A percentile compares a stretch with the other conserved stretches of the same genome.
Conservation (phyloP, 768 basidiomycete genomes). For the Mycena indigotica region DNA sequence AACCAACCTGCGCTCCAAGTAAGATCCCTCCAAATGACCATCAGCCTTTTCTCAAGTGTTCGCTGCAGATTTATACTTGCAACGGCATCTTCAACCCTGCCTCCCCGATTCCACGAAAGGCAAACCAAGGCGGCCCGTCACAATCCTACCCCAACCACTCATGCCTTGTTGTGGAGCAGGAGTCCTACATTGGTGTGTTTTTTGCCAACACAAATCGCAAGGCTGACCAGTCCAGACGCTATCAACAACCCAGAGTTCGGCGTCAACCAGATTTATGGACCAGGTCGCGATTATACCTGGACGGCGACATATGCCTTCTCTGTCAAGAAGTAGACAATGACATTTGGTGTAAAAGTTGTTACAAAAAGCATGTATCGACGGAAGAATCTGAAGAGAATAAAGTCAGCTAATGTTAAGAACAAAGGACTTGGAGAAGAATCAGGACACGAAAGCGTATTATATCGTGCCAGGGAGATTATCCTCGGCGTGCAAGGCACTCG, state of each 20-base stretch:
- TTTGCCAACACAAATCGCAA: background rate
- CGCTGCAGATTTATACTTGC: constrained; percentile 41
- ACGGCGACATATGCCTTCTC: constrained; percentile 45
- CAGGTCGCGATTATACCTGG: constrained; percentile 40
- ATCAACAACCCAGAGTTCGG: constrained; percentile 51
- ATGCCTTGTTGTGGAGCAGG: constrained; percentile 48
- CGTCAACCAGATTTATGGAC: constrained; percentile 47
- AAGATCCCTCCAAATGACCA: background rate
- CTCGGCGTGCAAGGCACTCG: constrained; percentile 48
- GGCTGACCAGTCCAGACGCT: constrained; percentile 29
- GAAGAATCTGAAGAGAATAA: background rate
- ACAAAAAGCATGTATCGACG: background rate
- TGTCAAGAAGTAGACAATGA: constrained; percentile 11
- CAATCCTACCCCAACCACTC: constrained; percentile 40
- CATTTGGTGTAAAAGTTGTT: background rate
- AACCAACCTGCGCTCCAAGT: constrained; percentile 50
- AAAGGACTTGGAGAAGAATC: constrained; percentile 31
- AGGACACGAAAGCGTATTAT: constrained; percentile 55
- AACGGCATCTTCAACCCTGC: constrained; percentile 41
- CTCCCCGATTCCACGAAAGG: constrained; percentile 44
- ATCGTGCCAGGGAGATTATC: constrained; percentile 50
- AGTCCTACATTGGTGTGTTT: constrained; percentile 41
- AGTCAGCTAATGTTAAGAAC: background rate
- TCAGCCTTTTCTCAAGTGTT: background rate
- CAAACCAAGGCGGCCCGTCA: constrained; percentile 42